Percentiles rank a stretch among this genome's conserved stretches.
These are phyloP conservation scores for Silene uniflora DNA, from an alignment of 148 eudicot species.

Conservation along the genomic window DNA sequence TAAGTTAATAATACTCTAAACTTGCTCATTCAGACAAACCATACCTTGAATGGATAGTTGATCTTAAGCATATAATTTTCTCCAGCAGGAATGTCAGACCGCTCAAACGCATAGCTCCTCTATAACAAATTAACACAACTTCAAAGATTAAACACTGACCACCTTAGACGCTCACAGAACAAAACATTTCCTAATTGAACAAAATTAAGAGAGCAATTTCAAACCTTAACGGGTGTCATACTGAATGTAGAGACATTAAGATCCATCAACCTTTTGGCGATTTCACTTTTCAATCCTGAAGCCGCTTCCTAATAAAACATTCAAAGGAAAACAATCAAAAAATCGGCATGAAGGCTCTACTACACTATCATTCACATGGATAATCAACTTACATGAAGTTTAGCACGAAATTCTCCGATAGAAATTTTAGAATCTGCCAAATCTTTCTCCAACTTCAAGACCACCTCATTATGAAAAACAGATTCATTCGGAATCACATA, in stretches of 20 bases:
- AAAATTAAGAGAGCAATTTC: conserved; percentile 16
- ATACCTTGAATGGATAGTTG: conserved; percentile 87
- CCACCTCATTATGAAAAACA: conserved; percentile 47
- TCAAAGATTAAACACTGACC: neutral
- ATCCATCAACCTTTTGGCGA: conserved; percentile 51
- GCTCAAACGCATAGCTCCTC: conserved; percentile 97
- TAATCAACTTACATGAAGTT: conserved; percentile 59
- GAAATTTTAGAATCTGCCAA: conserved; percentile 49
- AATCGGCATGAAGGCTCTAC: neutral
- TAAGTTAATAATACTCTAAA: neutral
- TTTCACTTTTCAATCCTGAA: conserved; percentile 70
- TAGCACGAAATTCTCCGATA: conserved; percentile 39
- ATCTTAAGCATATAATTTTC: conserved; percentile 79
- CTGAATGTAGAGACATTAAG: conserved; percentile 73
- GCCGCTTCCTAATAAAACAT: conserved; percentile 55
- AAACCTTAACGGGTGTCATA: conserved; percentile 96
- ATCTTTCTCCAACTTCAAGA: conserved; percentile 65
- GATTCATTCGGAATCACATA: conserved; percentile 69
- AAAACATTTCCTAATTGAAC: neutral
- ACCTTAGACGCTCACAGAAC: neutral
- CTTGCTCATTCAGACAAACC: neutral
- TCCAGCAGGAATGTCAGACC: conserved; percentile 70
- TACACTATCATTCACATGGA: neutral
- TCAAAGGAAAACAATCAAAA: conserved; percentile 11
- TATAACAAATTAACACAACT: conserved; percentile 22